Evolutionary conservation across 805 yeast genomes (phyloP).

Genomic region (Yamadazyma laniorum): DNA sequence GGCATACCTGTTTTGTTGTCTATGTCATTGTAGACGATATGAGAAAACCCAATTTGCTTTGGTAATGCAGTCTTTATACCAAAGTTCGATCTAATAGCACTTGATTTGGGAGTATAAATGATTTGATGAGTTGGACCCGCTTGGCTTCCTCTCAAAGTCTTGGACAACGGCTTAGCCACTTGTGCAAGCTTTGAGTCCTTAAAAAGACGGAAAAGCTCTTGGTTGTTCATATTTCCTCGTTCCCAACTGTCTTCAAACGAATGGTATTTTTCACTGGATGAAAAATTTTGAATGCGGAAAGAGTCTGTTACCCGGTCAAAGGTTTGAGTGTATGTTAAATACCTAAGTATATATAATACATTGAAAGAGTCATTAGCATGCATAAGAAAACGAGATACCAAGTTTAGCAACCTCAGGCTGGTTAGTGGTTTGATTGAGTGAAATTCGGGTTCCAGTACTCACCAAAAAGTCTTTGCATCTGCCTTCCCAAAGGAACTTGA

Average conservation of each 20-base stretch:
- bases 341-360: conserved; percentile 1
- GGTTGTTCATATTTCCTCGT: conserved; percentile 25
- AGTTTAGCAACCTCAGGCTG: conserved; percentile 49
- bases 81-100: conserved; percentile 66
- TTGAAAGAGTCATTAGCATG: conserved; percentile 22
- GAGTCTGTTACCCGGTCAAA: conserved; percentile 4
- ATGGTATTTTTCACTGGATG: conserved; percentile 3
- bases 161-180: conserved; percentile 42
- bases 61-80: conserved; percentile 77
- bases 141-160: conserved; percentile 27
- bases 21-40: conserved; percentile 60
- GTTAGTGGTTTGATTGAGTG: conserved; percentile 32
- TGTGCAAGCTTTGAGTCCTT: conserved; percentile 43
- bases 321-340: neutral
- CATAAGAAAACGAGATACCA: conserved; percentile 63
- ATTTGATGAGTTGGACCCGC: conserved; percentile 67
- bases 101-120: conserved; percentile 64
- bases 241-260: too few relatives aligned
- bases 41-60: conserved; percentile 52
- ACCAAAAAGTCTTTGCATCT: conserved; percentile 74
- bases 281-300: conserved; percentile 4
- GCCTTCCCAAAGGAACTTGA: conserved; percentile 85
- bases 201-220: conserved; percentile 34
- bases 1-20: conserved; percentile 69
- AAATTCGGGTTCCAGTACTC: conserved; percentile 66